Evolutionary conservation across 192 early-diverging fungal species (phyloP).

Genomic region (Coemansia sp.): DNA sequence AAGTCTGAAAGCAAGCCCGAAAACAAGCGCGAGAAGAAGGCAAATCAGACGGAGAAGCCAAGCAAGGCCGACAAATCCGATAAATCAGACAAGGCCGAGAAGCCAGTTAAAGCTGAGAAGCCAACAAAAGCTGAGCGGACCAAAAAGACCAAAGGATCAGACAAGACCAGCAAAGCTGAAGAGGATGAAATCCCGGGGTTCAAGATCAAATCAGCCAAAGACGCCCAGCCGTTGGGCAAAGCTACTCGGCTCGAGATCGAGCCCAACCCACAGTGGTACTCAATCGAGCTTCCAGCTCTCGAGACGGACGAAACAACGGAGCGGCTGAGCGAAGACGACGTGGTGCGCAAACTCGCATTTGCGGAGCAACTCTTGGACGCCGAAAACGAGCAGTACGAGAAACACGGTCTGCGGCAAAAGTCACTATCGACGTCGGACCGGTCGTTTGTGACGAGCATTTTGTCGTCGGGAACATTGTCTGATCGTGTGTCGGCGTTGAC

Average conservation of each 20-base stretch:
- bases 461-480: conserved; percentile 87
- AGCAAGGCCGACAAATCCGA: conserved; percentile 6
- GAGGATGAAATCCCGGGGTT: conserved; percentile 33
- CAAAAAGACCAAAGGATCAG: conserved; percentile 3
- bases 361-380: conserved; percentile 63
- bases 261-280: conserved; percentile 39
- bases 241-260: conserved; percentile 23
- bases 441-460: conserved; percentile 81
- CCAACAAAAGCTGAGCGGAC: background rate
- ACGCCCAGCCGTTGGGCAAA: conserved; percentile 28
- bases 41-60: conserved; percentile 5
- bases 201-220: conserved; percentile 53
- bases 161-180: conserved; percentile 9
- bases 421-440: conserved; percentile 74
- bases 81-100: background rate
- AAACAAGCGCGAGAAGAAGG: conserved; percentile 6
- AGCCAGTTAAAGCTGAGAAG: conserved; percentile 14
- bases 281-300: conserved; percentile 14
- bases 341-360: conserved; percentile 34
- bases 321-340: conserved; percentile 37
- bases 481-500: conserved; percentile 94
- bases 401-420: conserved; percentile 48
- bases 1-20: conserved; percentile 15
- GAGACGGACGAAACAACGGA: conserved; percentile 13
- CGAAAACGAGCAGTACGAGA: conserved; percentile 63